Evolutionary conservation across 1,284 basidiomycete species (phyloP).

Genomic region (Marasmius sp.): DNA sequence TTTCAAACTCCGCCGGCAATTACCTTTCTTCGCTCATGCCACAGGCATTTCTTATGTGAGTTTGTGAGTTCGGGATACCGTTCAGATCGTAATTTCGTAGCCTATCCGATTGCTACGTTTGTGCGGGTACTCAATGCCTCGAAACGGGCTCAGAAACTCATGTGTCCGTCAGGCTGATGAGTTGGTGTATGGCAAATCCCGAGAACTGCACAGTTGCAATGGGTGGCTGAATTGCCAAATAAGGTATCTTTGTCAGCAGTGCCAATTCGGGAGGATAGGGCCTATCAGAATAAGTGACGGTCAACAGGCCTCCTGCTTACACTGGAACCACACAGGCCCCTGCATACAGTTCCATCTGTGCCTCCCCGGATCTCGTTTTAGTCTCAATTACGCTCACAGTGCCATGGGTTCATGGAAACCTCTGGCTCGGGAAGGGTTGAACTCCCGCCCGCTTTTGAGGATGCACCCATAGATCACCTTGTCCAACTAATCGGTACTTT

Average conservation of each 20-base stretch:
- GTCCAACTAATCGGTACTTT: conserved; percentile 80
- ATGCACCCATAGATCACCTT: conserved; percentile 78
- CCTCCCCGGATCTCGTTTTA: neutral
- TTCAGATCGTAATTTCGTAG: neutral
- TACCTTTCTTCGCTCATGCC: neutral
- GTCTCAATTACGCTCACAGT: conserved; percentile 22
- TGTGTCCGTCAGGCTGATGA: neutral
- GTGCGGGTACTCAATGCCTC: neutral
- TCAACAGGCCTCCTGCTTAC: neutral
- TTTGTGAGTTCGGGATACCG: too few relatives aligned
- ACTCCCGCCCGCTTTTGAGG: conserved; percentile 73
- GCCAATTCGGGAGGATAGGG: neutral
- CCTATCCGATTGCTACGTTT: neutral
- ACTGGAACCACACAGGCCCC: too few relatives aligned
- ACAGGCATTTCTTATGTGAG: too few relatives aligned
- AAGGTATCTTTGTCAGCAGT: neutral
- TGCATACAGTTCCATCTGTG: neutral
- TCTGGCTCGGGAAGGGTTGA: conserved; percentile 62
- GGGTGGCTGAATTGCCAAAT: neutral
- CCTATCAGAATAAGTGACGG: too few relatives aligned
- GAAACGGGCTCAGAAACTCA: too few relatives aligned
- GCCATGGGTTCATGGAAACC: conserved; percentile 81
- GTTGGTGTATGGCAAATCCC: neutral
- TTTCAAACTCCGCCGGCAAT: conserved; percentile 6
- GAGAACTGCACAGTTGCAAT: neutral